Conservation (phyloP, 768 basidiomycete species). For the Hygrophorus russula region DNA sequence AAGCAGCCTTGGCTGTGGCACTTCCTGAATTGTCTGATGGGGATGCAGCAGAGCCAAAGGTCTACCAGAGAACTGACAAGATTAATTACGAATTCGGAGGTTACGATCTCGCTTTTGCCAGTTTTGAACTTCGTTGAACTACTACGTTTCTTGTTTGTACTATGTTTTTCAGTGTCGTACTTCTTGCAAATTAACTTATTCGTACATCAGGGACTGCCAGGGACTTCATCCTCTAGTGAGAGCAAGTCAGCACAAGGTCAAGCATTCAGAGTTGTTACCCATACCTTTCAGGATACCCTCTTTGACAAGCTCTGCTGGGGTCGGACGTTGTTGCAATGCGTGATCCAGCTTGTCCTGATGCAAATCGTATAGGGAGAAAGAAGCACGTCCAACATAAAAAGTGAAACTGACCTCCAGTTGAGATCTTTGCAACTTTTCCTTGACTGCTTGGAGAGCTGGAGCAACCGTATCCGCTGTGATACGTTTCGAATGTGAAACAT, state of each 20-base stretch:
- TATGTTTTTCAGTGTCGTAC: too few species aligned
- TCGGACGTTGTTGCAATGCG: constrained; percentile 45
- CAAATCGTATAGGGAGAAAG: too few species aligned
- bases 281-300: constrained; percentile 43
- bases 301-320: constrained; percentile 51
- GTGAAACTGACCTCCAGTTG: constrained; percentile 43
- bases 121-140: constrained; percentile 49
- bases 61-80: constrained; percentile 83
- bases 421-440: constrained; percentile 46
- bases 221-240: constrained; percentile 15
- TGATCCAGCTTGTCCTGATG: constrained; percentile 59
- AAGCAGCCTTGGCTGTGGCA: constrained; percentile 40
- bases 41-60: neutral
- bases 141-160: constrained; percentile 33
- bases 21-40: constrained; percentile 6
- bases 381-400: too few species aligned
- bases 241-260: neutral
- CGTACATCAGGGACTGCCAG: constrained; percentile 5
- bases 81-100: constrained; percentile 97
- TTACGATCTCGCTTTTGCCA: constrained; percentile 84
- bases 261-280: neutral
- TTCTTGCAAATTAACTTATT: too few species aligned
- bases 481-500: neutral
- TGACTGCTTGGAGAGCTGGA: constrained; percentile 48
- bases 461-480: constrained; percentile 51